Conservation (phyloP, 192 early-diverging fungal species). For the Neocallimastix lanati region DNA sequence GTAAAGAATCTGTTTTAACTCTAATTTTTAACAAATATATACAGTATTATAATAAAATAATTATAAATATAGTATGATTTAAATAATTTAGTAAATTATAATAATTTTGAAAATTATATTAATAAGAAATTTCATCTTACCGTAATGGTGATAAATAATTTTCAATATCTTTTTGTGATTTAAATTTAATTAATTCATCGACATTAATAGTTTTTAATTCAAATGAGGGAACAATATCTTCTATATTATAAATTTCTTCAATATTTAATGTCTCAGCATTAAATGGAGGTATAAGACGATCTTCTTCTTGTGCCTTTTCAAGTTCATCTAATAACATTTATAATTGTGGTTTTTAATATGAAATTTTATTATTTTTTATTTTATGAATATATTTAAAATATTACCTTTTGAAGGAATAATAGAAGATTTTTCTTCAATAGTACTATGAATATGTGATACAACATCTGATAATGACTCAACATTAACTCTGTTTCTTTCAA, state of each 20-base stretch:
- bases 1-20: background rate
- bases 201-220: constrained; percentile 47
- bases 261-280: constrained; percentile 42
- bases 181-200: background rate
- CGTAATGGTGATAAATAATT: background rate
- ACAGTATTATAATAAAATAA: too few species aligned
- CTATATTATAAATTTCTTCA: constrained; percentile 63
- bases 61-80: too few species aligned
- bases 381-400: background rate
- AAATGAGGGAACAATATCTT: constrained; percentile 42
- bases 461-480: constrained; percentile 42
- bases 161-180: background rate
- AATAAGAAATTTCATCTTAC: too few species aligned
- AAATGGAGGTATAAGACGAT: constrained; percentile 59
- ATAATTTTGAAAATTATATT: too few species aligned
- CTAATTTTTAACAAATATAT: background rate
- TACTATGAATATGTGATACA: constrained; percentile 40
- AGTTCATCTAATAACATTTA: constrained; percentile 14
- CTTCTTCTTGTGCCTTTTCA: constrained; percentile 23
- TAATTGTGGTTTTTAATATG: too few species aligned
- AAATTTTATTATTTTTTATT: too few species aligned
- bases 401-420: constrained; percentile 36
- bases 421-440: constrained; percentile 45
- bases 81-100: too few species aligned
- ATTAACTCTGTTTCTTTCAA: constrained; percentile 74